Conservation (phyloP, 2,329 filamentous ascomycete genomes). For the Cadophora malorum region DNA sequence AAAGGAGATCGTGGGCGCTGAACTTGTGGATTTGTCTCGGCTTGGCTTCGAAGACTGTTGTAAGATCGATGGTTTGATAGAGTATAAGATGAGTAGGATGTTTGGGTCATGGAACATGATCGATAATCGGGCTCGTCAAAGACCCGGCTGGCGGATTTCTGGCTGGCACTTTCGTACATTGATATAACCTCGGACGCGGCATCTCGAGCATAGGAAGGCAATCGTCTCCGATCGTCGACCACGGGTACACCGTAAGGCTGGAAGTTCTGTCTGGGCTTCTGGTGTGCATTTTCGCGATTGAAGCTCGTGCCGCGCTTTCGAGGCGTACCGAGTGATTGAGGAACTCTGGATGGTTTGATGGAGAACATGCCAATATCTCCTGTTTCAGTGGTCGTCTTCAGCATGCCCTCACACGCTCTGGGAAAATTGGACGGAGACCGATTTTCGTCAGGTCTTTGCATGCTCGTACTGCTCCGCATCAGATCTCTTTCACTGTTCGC, state of each 20-base stretch:
- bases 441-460: constrained; percentile 34
- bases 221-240: constrained; percentile 52
- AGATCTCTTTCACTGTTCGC: constrained; percentile 28
- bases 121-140: constrained; percentile 54
- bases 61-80: constrained; percentile 57
- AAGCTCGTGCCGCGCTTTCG: constrained; percentile 32
- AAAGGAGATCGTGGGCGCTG: constrained; percentile 65
- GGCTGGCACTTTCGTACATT: constrained; percentile 59
- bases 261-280: constrained; percentile 34
- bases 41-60: constrained; percentile 55
- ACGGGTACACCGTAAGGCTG: constrained; percentile 39
- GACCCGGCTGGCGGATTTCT: constrained; percentile 51
- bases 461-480: neutral
- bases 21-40: constrained; percentile 48
- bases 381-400: constrained; percentile 70
- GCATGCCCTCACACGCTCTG: constrained; percentile 66
- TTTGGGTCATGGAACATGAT: constrained; percentile 61
- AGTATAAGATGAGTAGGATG: constrained; percentile 48
- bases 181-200: constrained; percentile 62
- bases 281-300: constrained; percentile 30
- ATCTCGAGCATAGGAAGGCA: constrained; percentile 55
- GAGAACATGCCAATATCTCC: constrained; percentile 69
- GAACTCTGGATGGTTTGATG: constrained; percentile 52
- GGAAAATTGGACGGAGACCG: constrained; percentile 53
- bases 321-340: constrained; percentile 37